Percentiles rank a stretch among this genome's conserved stretches.
Evolutionary conservation across 2,329 filamentous ascomycete genomes (phyloP).

Genomic region (Aureobasidium sp.): DNA sequence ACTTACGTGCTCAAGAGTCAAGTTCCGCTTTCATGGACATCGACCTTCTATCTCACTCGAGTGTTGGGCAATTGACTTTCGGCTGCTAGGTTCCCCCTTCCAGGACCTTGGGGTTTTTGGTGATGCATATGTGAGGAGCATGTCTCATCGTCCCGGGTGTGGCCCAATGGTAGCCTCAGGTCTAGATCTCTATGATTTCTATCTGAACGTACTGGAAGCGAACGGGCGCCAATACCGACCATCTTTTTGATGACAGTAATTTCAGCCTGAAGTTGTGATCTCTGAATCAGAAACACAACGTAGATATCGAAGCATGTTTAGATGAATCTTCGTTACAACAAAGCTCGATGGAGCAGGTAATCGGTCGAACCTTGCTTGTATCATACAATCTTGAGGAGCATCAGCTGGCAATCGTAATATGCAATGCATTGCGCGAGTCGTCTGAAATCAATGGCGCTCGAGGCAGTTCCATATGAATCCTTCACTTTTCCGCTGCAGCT

Average conservation of each 20-base stretch:
- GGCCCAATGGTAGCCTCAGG: not conserved
- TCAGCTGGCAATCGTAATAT: not conserved
- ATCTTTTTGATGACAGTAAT: not conserved
- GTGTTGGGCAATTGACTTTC: not conserved
- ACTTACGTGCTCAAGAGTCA: not conserved
- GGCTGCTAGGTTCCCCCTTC: not conserved
- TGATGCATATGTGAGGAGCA: not conserved
- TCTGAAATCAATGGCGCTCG: not conserved
- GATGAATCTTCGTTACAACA: not conserved
- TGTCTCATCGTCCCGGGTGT: not conserved
- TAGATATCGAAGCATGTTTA: constrained; percentile 10
- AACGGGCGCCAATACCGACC: no score
- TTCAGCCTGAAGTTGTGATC: not conserved
- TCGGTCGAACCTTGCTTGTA: not conserved
- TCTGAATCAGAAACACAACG: not conserved
- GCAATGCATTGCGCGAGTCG: not conserved
- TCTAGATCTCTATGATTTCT: not conserved
- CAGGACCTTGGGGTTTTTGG: not conserved
- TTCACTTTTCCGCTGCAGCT: not conserved
- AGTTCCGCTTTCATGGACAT: not conserved
- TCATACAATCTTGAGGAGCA: not conserved
- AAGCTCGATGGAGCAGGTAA: not conserved
- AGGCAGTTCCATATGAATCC: not conserved
- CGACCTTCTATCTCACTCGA: not conserved
- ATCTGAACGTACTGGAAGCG: not conserved